Conservation (phyloP, 495 filamentous ascomycete species). For the Aspergillus steynii region DNA sequence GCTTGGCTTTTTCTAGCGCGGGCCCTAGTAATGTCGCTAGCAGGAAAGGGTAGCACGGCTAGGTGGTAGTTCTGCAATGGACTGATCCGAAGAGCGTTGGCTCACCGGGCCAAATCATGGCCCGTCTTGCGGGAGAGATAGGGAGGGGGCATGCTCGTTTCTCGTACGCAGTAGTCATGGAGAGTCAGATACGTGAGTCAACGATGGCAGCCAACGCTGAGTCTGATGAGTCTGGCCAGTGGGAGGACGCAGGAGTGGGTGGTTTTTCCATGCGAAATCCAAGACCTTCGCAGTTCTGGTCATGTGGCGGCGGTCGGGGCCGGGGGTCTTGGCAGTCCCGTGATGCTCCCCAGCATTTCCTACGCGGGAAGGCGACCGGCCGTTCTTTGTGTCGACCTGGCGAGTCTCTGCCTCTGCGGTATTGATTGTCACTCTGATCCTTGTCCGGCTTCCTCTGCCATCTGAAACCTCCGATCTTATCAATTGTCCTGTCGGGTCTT, state of each 20-base stretch:
- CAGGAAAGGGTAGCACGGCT: background rate
- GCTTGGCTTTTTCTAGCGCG: constrained; percentile 29
- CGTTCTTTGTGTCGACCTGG: too few relatives aligned
- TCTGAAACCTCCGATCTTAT: constrained; percentile 16
- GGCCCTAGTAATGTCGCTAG: constrained; percentile 10
- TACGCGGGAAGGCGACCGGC: background rate
- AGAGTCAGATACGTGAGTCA: too few relatives aligned
- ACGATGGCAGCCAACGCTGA: too few relatives aligned
- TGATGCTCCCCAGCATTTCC: background rate
- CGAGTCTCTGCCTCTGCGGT: background rate
- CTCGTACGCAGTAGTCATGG: too few relatives aligned
- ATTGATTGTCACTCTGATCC: constrained; percentile 1
- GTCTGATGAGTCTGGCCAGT: too few relatives aligned
- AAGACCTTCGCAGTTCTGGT: background rate
- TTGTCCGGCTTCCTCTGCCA: background rate
- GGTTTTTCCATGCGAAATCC: too few relatives aligned
- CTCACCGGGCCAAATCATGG: background rate
- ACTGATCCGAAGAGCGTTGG: background rate
- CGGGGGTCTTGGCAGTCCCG: constrained; percentile 8
- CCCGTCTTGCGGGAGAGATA: background rate
- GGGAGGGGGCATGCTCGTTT: background rate
- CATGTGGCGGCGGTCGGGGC: constrained; percentile 1
- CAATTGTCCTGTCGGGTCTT: constrained; percentile 8
- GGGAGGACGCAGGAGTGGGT: too few relatives aligned
- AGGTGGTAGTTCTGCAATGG: background rate